Base-by-base conservation (phyloP, 2,329 filamentous ascomycete genomes). In the Aspergillus cejpii region DNA sequence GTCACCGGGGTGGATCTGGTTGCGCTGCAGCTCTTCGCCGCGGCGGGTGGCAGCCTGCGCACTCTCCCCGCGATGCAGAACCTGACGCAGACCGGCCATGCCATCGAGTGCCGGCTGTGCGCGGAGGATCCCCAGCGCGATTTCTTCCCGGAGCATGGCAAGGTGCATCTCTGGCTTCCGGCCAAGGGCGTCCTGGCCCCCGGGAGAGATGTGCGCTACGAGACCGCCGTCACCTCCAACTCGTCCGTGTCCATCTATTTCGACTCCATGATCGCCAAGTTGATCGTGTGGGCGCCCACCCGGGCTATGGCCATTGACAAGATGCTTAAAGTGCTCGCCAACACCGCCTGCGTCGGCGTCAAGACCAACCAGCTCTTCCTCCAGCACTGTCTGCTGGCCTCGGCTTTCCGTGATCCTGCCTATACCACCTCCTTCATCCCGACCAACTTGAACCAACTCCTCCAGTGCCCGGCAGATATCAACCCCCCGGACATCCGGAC, bases 271-370 rank as follows among this genome's bases (percentile, higher is more conserved):
- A 66, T 74, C 26, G 70, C 69, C 6, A 74, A 74, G 49, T 58
- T 74, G 8, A 64, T 74, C 4, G 65, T 74, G 4, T 71, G 68
- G 56, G 70, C 69, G 1, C 65, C 67, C 5, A 69, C 59, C 1
- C 52, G 67, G 10, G 42, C 54, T 0, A 40, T 63, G 10, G 67
- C 68, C 0, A 63, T 69, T 11, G 51, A 61, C 24, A 68, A 64
- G 37, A 68, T 69, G 62, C 52, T 36, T 5, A 47, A 53, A 3
- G 56, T 65, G 1, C 53, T 70, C 1, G 54, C 61, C 0, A 47
- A 66, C 11, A 69, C 65, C 1, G 62, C 80, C 66, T 87, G 87
- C 56, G 84, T 86, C 77, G 84, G 87, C 68, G 85, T 87, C 14
- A 59, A 54, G 27, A 64, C 61, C 2, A 64, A 64, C 39, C 60